phyloP scores from a whole-genome alignment of 2,329 filamentous ascomycete species.

The Penicillium sp. region DNA sequence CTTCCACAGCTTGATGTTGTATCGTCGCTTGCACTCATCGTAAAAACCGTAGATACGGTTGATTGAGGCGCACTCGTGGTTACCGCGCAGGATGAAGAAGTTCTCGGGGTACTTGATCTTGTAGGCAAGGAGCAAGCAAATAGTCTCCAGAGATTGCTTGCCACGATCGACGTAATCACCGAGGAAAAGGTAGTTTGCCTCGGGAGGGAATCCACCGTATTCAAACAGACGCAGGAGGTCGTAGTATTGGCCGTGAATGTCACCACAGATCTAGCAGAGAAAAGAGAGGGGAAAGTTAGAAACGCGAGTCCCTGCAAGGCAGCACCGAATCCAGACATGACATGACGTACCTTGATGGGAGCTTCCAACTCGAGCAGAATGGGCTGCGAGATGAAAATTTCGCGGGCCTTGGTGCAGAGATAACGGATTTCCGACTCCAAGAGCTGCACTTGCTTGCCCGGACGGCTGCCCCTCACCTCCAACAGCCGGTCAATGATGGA shows the following conservation, averaged over 20 bases:
- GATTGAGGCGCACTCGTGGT: conserved; percentile 98
- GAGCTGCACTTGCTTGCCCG: conserved; percentile 97
- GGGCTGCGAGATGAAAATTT: conserved; percentile 99
- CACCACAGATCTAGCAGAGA: conserved; percentile 86
- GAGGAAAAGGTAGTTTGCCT: conserved; percentile 99
- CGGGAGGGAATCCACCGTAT: conserved; percentile 96
- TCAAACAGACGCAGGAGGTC: conserved; percentile 96
- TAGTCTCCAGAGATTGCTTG: conserved; percentile 98
- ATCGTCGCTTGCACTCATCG: conserved; percentile 98
- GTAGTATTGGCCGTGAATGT: conserved; percentile 99
- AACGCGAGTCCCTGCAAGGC: background rate
- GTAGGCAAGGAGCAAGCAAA: conserved; percentile 94
- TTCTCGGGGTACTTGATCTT: conserved; percentile 99
- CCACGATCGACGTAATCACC: conserved; percentile 98
- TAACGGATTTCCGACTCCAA: conserved; percentile 95
- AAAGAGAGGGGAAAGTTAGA: background rate
- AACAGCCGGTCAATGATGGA: conserved; percentile 98
- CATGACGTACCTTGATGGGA: conserved; percentile 83
- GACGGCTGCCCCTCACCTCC: conserved; percentile 95
- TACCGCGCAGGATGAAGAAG: conserved; percentile 97
- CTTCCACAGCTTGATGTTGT: conserved; percentile 99
- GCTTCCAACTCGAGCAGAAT: conserved; percentile 97
- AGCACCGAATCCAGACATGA: background rate
- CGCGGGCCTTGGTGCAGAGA: conserved; percentile 96
- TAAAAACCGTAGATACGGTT: conserved; percentile 99